These are phyloP conservation scores for Pseudonectria buxi DNA, from an alignment of 2,329 filamentous ascomycete species.

Conservation along the genomic window DNA sequence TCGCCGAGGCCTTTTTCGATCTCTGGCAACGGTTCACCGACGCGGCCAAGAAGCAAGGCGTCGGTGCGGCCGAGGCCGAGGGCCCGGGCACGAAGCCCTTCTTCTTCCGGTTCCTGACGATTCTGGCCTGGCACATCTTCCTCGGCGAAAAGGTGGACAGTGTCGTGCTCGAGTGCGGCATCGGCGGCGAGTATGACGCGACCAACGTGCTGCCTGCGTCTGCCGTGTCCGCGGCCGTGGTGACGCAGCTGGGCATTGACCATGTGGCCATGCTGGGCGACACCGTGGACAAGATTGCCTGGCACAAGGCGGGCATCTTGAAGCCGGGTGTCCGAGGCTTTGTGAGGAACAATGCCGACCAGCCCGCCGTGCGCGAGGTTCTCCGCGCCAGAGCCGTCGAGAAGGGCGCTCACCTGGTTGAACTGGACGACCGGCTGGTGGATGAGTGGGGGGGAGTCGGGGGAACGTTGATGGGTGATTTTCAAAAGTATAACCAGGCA, in stretches of 20 bases:
- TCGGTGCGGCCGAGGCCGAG: constrained; percentile 35
- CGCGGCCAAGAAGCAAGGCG: constrained; percentile 28
- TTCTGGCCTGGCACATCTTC: constrained; percentile 83
- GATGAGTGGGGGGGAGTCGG: constrained; percentile 36
- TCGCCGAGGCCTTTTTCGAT: constrained; percentile 75
- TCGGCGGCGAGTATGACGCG: constrained; percentile 87
- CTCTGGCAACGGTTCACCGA: constrained; percentile 61
- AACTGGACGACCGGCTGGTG: constrained; percentile 33
- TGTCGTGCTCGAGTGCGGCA: constrained; percentile 86
- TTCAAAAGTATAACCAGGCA: constrained; percentile 54
- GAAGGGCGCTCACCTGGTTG: constrained; percentile 41
- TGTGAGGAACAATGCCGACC: constrained; percentile 22
- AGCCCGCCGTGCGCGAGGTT: constrained; percentile 41
- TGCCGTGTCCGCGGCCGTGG: constrained; percentile 62
- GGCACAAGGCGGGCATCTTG: constrained; percentile 88
- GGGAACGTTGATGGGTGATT: constrained; percentile 40
- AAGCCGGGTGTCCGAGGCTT: constrained; percentile 50
- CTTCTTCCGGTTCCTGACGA: constrained; percentile 86
- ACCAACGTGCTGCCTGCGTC: constrained; percentile 70
- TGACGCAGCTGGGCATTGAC: constrained; percentile 79
- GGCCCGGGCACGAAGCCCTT: constrained; percentile 67
- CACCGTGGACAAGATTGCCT: constrained; percentile 74
- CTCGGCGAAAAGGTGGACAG: constrained; percentile 66
- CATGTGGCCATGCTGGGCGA: constrained; percentile 74
- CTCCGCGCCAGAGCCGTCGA: constrained; percentile 53